Evolutionary conservation across 352 stramenopile genomes (phyloP).

Genomic region (Pythium guiyangense): DNA sequence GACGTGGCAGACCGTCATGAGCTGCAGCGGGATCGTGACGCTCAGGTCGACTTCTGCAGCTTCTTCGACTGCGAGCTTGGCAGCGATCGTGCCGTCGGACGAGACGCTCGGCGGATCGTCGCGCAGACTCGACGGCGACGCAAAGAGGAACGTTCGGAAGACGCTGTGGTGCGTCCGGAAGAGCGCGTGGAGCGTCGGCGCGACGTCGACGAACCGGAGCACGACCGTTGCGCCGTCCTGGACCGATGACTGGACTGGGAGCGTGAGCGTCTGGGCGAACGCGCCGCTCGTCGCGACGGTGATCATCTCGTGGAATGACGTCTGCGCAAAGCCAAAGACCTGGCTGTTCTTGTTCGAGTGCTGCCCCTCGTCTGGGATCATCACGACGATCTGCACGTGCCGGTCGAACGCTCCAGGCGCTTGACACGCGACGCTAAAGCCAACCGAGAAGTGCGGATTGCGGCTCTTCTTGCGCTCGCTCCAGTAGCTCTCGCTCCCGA

Average conservation of each 20-base stretch:
- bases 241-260: constrained; percentile 62
- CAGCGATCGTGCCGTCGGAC: constrained; percentile 16
- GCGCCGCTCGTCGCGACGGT: constrained; percentile 55
- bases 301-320: constrained; percentile 78
- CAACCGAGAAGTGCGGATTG: constrained; percentile 63
- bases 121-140: constrained; percentile 47
- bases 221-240: constrained; percentile 56
- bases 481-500: constrained; percentile 63
- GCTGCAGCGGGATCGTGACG: constrained; percentile 73
- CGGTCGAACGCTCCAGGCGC: constrained; percentile 41
- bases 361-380: constrained; percentile 72
- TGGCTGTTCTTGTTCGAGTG: constrained; percentile 58
- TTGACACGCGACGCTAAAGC: constrained; percentile 55
- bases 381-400: constrained; percentile 74
- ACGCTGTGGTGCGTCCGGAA: constrained; percentile 45
- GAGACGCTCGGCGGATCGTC: constrained; percentile 30
- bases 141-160: constrained; percentile 62
- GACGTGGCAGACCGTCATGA: constrained; percentile 64
- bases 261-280: constrained; percentile 54
- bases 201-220: constrained; percentile 52
- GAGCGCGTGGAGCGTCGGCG: constrained; percentile 38
- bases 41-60: constrained; percentile 73
- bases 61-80: constrained; percentile 76
- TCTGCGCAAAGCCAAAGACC: constrained; percentile 64
- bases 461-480: constrained; percentile 61